These are phyloP conservation scores for Gremmenia infestans DNA, from an alignment of 2,329 filamentous ascomycete genomes.

Conservation along the genomic window DNA sequence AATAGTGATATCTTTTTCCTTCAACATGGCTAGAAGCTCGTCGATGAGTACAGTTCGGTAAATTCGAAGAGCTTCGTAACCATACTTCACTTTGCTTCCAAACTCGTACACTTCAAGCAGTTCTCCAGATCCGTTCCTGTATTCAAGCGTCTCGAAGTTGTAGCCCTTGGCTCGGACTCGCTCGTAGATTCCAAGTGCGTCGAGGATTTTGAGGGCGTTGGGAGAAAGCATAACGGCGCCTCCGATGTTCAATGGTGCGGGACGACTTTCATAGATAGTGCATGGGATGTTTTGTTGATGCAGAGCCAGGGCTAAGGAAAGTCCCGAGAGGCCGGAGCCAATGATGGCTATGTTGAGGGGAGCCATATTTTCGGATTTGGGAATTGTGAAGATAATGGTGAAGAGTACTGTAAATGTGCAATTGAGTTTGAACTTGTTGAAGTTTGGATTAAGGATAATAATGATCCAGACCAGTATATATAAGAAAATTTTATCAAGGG, in stretches of 20 bases:
- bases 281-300: constrained; percentile 45
- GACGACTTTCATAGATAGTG: constrained; percentile 47
- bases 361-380: constrained; percentile 4
- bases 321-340: constrained; percentile 45
- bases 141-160: constrained; percentile 47
- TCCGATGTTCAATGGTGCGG: constrained; percentile 41
- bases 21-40: constrained; percentile 39
- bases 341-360: constrained; percentile 37
- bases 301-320: constrained; percentile 50
- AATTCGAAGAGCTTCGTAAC: constrained; percentile 49
- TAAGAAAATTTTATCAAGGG: not conserved
- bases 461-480: not conserved
- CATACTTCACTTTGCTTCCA: constrained; percentile 42
- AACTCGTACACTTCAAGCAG: constrained; percentile 42
- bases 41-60: constrained; percentile 49
- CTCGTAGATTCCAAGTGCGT: constrained; percentile 44
- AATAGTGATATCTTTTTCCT: constrained; percentile 38
- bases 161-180: constrained; percentile 40
- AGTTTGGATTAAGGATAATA: not conserved
- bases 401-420: not conserved
- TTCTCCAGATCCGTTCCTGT: constrained; percentile 34
- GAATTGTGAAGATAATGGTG: not conserved
- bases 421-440: not conserved
- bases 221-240: constrained; percentile 56
- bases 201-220: constrained; percentile 51